These are phyloP conservation scores for Citrus cavaleriei DNA, from an alignment of 345 rosid species.

Conservation along the genomic window DNA sequence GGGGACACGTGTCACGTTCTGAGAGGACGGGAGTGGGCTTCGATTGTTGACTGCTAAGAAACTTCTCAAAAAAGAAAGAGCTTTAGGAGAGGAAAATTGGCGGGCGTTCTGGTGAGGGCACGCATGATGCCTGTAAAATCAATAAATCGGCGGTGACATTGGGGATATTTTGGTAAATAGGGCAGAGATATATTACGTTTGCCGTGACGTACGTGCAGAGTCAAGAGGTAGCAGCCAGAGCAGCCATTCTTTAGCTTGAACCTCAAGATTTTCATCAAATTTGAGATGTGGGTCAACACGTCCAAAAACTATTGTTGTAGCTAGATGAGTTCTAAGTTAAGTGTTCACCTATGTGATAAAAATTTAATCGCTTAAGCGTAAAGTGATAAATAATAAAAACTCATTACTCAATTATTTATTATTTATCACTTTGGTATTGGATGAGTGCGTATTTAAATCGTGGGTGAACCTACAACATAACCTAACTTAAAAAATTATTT, in stretches of 20 bases:
- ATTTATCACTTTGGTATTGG: fast-evolving
- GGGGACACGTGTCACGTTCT: not conserved
- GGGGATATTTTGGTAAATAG: not conserved
- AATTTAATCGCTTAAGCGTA: no score
- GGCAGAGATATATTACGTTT: not conserved
- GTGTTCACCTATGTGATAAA: no score
- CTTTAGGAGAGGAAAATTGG: not conserved
- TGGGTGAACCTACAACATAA: fast-evolving
- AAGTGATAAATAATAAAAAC: no score
- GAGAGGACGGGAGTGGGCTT: not conserved
- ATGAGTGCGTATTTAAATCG: no score
- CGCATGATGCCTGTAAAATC: not conserved
- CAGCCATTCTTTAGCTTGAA: not conserved
- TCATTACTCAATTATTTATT: no score
- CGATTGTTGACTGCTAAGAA: not conserved
- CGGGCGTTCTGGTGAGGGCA: not conserved
- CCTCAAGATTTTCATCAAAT: not conserved
- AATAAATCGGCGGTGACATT: not conserved
- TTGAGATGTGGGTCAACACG: not conserved
- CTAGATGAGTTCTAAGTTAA: no score
- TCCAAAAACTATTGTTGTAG: not conserved
- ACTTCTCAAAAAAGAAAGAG: not conserved
- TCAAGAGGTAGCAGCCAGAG: not conserved
- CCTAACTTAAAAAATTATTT: not conserved
- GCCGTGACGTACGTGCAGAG: not conserved